Conservation (phyloP, 2,329 filamentous ascomycete genomes). For the Pyricularia pennisetigena region DNA sequence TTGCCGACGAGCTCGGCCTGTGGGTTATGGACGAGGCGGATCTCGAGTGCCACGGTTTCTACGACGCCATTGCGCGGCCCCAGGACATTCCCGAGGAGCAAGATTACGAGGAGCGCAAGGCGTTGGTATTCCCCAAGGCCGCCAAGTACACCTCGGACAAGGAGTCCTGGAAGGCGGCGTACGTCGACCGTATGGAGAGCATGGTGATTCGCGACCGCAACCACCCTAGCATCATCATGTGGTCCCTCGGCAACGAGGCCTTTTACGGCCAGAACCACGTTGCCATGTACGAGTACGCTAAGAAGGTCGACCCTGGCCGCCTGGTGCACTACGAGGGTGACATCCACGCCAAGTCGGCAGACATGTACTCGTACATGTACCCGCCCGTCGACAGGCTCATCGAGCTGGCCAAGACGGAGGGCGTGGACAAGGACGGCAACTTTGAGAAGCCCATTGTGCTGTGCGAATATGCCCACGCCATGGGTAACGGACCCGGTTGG, state of each 20-base stretch:
- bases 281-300: constrained; percentile 57
- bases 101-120: constrained; percentile 51
- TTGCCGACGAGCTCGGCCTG: constrained; percentile 56
- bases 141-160: constrained; percentile 53
- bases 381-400: constrained; percentile 41
- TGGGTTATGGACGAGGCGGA: constrained; percentile 47
- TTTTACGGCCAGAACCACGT: constrained; percentile 61
- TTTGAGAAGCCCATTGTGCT: constrained; percentile 49
- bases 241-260: constrained; percentile 65
- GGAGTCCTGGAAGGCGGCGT: constrained; percentile 49
- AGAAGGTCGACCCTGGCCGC: constrained; percentile 44
- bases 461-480: constrained; percentile 52
- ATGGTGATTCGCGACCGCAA: constrained; percentile 62
- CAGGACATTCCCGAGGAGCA: constrained; percentile 42
- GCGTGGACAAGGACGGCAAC: constrained; percentile 28
- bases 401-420: constrained; percentile 30
- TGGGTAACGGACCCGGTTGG: constrained; percentile 66
- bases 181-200: constrained; percentile 56
- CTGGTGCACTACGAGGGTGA: constrained; percentile 61
- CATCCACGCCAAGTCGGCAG: constrained; percentile 44
- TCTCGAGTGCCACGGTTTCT: constrained; percentile 44
- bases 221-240: constrained; percentile 60
- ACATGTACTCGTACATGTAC: constrained; percentile 64
- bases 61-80: constrained; percentile 36
- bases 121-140: constrained; percentile 41